Evolutionary conservation across 345 rosid species (phyloP).

Genomic region (Combretum micranthum): DNA sequence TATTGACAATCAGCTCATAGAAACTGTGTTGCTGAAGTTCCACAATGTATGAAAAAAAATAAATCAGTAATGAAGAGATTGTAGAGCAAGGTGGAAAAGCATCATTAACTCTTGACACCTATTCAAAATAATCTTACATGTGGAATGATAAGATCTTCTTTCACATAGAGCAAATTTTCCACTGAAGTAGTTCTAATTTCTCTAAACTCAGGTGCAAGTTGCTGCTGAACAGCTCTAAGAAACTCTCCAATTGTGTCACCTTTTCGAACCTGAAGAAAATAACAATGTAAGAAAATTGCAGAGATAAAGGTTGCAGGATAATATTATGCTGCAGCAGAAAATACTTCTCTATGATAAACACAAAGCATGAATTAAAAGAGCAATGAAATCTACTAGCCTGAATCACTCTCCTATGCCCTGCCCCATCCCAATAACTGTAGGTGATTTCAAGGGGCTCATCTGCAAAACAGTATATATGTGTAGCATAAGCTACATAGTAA

Average conservation of each 20-base stretch:
- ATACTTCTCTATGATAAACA: background rate
- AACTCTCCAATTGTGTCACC: slow-evolving; percentile 91
- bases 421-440: slow-evolving; percentile 99
- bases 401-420: slow-evolving; percentile 90
- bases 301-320: background rate
- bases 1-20: slow-evolving; percentile 90
- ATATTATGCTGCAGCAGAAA: background rate
- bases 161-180: slow-evolving; percentile 93
- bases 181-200: slow-evolving; percentile 90
- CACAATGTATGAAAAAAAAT: background rate
- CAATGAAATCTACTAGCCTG: slow-evolving; percentile 44
- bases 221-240: slow-evolving; percentile 87
- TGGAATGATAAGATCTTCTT: slow-evolving; percentile 96
- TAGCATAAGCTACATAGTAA: slow-evolving; percentile 7
- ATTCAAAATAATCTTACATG: slow-evolving; percentile 52
- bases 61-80: too few species aligned
- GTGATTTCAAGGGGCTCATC: slow-evolving; percentile 95
- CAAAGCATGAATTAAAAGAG: slow-evolving; percentile 4
- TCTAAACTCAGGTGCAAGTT: slow-evolving; percentile 97
- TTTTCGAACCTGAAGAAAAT: slow-evolving; percentile 52
- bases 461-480: slow-evolving; percentile 22
- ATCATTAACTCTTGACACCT: background rate
- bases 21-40: slow-evolving; percentile 95
- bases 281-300: background rate
- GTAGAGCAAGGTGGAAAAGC: too few species aligned